Conservation (phyloP, 2,329 filamentous ascomycete genomes). For the Epichloe uncinata region DNA sequence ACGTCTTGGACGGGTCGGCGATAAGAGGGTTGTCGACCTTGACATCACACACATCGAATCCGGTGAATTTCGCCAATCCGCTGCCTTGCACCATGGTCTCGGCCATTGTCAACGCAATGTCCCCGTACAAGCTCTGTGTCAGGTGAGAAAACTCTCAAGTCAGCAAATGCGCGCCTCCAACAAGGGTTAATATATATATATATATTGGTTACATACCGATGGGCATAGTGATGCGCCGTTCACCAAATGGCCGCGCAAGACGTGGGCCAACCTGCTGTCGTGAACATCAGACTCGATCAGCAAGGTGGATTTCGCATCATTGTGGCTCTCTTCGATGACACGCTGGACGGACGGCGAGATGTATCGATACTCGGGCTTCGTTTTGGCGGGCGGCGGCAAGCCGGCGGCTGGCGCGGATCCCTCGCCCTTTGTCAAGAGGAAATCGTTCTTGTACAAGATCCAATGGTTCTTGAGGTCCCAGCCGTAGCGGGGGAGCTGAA, state of each 20-base stretch:
- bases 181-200: too few species aligned
- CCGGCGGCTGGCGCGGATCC: not conserved
- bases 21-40: constrained; percentile 44
- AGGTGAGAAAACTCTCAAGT: too few species aligned
- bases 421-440: constrained; percentile 48
- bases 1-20: constrained; percentile 13
- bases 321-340: constrained; percentile 37
- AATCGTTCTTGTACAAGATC: constrained; percentile 38
- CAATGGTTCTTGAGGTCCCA: constrained; percentile 62
- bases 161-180: too few species aligned
- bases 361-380: too few species aligned
- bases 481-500: constrained; percentile 52
- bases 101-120: too few species aligned
- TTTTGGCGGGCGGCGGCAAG: too few species aligned
- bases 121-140: too few species aligned
- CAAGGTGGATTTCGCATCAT: constrained; percentile 38
- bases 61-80: too few species aligned
- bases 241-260: constrained; percentile 2
- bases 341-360: not conserved
- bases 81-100: too few species aligned
- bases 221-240: not conserved
- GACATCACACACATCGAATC: constrained; percentile 30
- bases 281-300: constrained; percentile 31
- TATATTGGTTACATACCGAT: too few species aligned
- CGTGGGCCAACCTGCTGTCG: not conserved